Conservation (phyloP, 306 rosid genomes). For the Cicer bijugum region DNA sequence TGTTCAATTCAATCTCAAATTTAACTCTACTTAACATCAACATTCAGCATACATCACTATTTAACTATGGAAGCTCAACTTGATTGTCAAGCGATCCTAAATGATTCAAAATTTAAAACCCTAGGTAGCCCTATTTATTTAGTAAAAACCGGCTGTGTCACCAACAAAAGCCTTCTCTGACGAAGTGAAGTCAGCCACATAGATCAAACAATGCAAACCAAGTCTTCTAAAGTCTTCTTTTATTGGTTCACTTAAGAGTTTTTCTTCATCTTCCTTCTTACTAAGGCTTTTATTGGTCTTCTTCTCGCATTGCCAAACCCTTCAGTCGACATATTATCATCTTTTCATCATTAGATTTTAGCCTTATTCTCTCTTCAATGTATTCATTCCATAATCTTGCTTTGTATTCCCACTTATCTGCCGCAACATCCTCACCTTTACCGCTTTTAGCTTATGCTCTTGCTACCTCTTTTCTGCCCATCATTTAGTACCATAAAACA, state of each 20-base stretch:
- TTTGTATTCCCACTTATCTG: not conserved
- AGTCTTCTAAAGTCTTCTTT: not conserved
- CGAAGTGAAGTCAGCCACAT: not conserved
- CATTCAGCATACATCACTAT: not conserved
- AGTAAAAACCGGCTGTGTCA: not conserved
- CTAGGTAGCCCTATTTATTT: not conserved
- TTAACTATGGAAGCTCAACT: constrained; percentile 9
- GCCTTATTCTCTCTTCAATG: not conserved
- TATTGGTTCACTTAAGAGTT: not conserved
- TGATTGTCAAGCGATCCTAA: not conserved
- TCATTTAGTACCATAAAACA: not conserved
- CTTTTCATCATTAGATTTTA: not conserved
- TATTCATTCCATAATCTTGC: not conserved
- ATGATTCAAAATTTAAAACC: not conserved
- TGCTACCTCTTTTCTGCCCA: not conserved
- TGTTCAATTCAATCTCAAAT: constrained; percentile 13
- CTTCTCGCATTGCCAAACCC: not conserved
- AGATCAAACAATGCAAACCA: not conserved
- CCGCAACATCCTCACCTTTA: constrained; percentile 1
- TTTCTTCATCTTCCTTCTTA: constrained; percentile 4
- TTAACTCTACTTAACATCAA: not conserved
- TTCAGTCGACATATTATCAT: not conserved
- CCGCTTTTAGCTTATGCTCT: constrained; percentile 6
- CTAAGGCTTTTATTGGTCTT: not conserved
- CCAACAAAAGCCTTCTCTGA: not conserved